Evolutionary conservation across 176 grass and related monocot species (phyloP).

Genomic region (Rhynchospora pubera): DNA sequence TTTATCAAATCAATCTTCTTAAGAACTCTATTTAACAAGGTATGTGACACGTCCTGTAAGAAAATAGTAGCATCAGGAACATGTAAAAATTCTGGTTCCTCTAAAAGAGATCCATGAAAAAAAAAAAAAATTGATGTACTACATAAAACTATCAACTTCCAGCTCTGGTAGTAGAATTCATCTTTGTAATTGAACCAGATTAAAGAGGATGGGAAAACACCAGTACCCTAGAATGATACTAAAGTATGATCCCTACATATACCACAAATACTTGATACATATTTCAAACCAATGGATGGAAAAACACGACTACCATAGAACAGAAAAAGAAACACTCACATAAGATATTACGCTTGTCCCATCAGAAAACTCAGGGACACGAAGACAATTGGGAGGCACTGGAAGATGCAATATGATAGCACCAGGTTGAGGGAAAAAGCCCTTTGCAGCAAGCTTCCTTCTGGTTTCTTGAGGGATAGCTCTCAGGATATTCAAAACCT

Average conservation of each 20-base stretch:
- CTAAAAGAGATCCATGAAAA: constrained; percentile 3
- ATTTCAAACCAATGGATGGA: neutral
- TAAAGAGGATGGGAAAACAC: neutral
- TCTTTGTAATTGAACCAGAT: neutral
- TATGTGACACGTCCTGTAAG: constrained; percentile 66
- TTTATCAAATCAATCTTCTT: constrained; percentile 94
- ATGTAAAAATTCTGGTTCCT: no score
- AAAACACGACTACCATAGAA: neutral
- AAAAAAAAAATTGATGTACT: neutral
- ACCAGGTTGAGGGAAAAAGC: constrained; percentile 54
- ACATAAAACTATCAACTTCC: neutral
- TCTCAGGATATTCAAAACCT: constrained; percentile 81
- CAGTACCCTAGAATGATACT: neutral
- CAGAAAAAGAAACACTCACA: constrained; percentile 48
- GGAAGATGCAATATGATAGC: constrained; percentile 80
- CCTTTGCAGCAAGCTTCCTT: constrained; percentile 58
- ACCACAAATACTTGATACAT: neutral
- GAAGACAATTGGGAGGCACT: constrained; percentile 80
- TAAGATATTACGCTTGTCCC: constrained; percentile 74
- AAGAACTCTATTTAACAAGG: constrained; percentile 69
- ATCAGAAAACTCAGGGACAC: constrained; percentile 76
- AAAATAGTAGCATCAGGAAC: constrained; percentile 28
- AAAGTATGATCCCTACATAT: neutral
- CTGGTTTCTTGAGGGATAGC: constrained; percentile 66
- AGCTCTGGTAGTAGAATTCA: neutral